phyloP scores from a whole-genome alignment of 2,329 filamentous ascomycete genomes.

The Phialophora macrospora region DNA sequence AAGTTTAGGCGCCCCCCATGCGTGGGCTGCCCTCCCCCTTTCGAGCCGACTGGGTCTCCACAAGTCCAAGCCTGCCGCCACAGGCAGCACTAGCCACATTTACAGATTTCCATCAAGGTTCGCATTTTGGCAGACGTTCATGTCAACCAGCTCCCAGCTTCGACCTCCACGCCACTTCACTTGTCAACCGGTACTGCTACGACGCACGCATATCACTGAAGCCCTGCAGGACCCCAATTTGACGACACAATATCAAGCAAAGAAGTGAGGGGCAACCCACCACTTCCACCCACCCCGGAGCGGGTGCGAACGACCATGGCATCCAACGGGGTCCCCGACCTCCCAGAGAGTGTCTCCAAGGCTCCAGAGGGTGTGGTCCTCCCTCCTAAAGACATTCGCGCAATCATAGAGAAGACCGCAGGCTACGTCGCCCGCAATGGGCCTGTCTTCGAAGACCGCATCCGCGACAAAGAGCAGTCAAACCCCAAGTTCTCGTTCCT shows the following conservation, averaged over 20 bases:
- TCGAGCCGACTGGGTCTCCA: not conserved
- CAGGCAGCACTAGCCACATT: constrained; percentile 19
- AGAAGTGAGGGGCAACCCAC: not conserved
- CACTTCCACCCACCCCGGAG: not conserved
- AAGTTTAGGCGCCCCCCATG: not conserved
- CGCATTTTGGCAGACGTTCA: constrained; percentile 1
- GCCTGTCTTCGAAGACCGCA: constrained; percentile 74
- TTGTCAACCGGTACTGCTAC: not conserved
- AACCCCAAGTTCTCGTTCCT: constrained; percentile 95
- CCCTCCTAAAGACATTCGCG: constrained; percentile 81
- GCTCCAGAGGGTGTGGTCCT: constrained; percentile 83
- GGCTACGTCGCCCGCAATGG: constrained; percentile 80
- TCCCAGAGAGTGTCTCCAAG: constrained; percentile 68
- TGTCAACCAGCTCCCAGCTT: not conserved
- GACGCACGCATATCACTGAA: not conserved
- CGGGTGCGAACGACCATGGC: constrained; percentile 39
- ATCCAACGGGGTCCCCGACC: constrained; percentile 47
- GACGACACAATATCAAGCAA: not conserved
- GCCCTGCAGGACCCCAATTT: not conserved
- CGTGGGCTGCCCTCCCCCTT: not conserved
- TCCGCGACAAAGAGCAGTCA: constrained; percentile 79
- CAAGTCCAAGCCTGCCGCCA: constrained; percentile 7
- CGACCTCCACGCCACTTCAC: not conserved
- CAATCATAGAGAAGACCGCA: constrained; percentile 89
- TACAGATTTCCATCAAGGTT: constrained; percentile 20